Base-by-base conservation (phyloP, 805 yeast species). In the Nakazawaea wyomingensis region DNA sequence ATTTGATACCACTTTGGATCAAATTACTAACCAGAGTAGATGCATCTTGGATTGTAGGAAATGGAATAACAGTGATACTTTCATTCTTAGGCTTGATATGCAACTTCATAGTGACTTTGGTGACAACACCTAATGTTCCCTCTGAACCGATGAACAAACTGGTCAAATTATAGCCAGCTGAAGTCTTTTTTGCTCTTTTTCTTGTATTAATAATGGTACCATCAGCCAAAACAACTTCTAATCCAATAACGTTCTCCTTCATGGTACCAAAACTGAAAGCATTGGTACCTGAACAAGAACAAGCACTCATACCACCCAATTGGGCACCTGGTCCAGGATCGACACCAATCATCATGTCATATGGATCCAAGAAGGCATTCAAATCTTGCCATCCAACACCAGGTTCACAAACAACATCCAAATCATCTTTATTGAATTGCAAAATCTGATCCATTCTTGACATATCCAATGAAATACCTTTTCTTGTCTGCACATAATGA, bases 311-410 rank as follows among this genome's bases (percentile, higher is more conserved):
- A 3, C 90, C 90, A 22, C 84, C 89, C 46, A 83, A 74, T 39
- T 78, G 68, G 2, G 90, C 90, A 13, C 87, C 87, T 47, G 86
- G 82, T 8, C 89, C 90, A 2, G 90, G 78, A 55, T 80, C 85
- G 27, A 78, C 78, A 2, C 86, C 86, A 51, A 82, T 76, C 54
- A 81, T 52, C 16, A 76, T 55, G 1, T 71, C 72, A 35, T 66
- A 54, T 13, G 71, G 70, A 4, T 54, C 55, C 39, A 75, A 53
- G 39, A 56, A 68, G 18, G 72, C 78, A 50, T 74, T 74, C 43
- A 81, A 61, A 35, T 75, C 76, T 57, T 78, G 82, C 86, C 86
- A 81, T 1, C 81, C 81, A 4, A 81, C 75, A 19, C 85, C 83
- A 1, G 84, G 81, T 54, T 81, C 82, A 9, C 81, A 81, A 4